Conservation (phyloP, 2,329 filamentous ascomycete species). For the Ceratocystis lukuohia region DNA sequence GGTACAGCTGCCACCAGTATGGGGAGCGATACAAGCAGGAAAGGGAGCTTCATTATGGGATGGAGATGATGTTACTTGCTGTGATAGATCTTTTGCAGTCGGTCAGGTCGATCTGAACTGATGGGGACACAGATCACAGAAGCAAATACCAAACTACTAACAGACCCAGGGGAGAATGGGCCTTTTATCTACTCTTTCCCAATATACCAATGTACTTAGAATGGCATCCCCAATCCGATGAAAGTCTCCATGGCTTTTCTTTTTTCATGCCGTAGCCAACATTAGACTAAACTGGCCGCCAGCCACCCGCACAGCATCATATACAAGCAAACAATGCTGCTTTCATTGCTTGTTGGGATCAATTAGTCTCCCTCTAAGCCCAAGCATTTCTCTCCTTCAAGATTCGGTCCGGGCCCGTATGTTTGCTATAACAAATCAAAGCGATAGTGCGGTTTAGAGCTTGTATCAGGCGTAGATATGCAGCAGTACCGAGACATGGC, state of each 20-base stretch:
- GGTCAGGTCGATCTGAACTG: neutral
- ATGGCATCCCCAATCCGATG: neutral
- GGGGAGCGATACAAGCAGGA: neutral
- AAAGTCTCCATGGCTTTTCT: neutral
- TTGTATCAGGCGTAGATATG: neutral
- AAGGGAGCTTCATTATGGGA: neutral
- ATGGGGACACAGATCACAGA: neutral
- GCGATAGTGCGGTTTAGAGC: neutral
- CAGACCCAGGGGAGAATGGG: neutral
- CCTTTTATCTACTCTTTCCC: neutral
- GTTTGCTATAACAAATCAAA: neutral
- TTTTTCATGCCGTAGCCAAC: neutral
- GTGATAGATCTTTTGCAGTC: neutral
- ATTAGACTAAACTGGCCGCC: neutral
- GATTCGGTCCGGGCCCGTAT: neutral
- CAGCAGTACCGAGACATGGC: neutral
- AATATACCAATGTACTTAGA: too few species aligned
- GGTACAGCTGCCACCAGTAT: neutral
- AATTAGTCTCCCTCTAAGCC: neutral
- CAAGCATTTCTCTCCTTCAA: neutral
- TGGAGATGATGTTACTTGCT: neutral
- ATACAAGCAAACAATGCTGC: neutral
- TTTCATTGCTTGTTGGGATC: neutral
- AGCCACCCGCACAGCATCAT: neutral
- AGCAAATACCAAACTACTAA: neutral